Percentiles rank a stretch among this genome's conserved stretches.
phyloP scores from a whole-genome alignment of 129 eudicot genomes.

The Pseudognaphalium luteoalbum region DNA sequence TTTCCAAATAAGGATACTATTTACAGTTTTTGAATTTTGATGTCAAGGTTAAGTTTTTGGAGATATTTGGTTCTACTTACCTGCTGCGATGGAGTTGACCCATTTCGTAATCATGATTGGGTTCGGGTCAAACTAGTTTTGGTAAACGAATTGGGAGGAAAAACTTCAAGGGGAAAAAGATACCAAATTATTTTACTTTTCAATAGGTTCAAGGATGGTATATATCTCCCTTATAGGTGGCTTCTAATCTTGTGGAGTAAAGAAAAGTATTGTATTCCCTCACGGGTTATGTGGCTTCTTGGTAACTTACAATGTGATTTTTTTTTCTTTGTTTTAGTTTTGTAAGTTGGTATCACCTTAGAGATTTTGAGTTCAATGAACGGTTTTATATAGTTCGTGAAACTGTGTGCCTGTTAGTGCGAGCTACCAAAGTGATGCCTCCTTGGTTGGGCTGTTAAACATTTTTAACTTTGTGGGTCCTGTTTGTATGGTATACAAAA shows the following conservation, averaged over 20 bases:
- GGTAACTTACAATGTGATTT: neutral
- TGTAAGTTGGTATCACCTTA: too few relatives aligned
- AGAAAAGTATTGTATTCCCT: constrained; percentile 32
- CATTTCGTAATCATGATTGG: neutral
- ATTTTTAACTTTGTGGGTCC: constrained; percentile 4
- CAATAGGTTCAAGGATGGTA: constrained; percentile 31
- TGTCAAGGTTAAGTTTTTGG: constrained; percentile 8
- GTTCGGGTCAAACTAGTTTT: constrained; percentile 6
- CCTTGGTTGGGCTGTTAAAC: neutral
- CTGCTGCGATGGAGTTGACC: neutral
- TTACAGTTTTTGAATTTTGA: constrained; percentile 1
- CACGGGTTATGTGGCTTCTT: constrained; percentile 16
- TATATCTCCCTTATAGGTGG: constrained; percentile 25
- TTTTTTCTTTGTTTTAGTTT: neutral
- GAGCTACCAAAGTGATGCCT: neutral
- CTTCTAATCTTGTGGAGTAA: constrained; percentile 23
- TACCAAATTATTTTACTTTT: constrained; percentile 13
- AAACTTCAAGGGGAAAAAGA: neutral
- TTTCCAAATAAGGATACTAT: neutral
- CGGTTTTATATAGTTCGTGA: neutral
- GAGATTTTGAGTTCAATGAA: constrained; percentile 1
- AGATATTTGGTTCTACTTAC: neutral
- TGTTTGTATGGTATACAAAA: neutral
- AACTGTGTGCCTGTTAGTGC: constrained; percentile 1
- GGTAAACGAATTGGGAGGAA: neutral